A percentile compares a stretch with the other conserved stretches of the same genome.
Evolutionary conservation across 2,329 filamentous ascomycete species (phyloP).

Genomic region (Apiospora phragmitis): DNA sequence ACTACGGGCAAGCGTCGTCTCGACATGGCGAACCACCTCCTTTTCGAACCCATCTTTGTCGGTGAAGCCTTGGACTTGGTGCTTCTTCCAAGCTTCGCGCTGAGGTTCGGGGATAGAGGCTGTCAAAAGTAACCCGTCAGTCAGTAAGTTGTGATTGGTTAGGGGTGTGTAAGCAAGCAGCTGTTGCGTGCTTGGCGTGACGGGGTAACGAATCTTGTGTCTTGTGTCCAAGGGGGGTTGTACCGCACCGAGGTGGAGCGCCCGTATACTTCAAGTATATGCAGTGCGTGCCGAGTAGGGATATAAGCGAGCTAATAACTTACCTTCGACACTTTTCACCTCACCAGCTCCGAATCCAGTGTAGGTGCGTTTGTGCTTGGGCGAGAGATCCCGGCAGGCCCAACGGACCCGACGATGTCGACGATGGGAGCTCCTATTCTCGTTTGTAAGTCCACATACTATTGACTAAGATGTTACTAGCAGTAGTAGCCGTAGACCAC

Average conservation of each 20-base stretch:
- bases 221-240: not conserved
- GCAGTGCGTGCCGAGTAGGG: not conserved
- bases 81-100: constrained; percentile 74
- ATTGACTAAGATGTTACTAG: not conserved
- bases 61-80: constrained; percentile 67
- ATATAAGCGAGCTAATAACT: constrained; percentile 24
- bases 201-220: not conserved
- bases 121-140: constrained; percentile 26
- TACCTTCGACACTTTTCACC: constrained; percentile 91
- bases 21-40: constrained; percentile 90
- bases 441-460: not conserved
- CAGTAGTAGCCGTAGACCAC: not conserved
- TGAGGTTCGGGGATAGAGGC: constrained; percentile 84
- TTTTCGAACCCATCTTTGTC: constrained; percentile 81
- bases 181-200: not conserved
- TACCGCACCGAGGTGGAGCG: not conserved
- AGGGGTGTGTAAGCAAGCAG: not conserved
- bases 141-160: not conserved
- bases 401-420: constrained; percentile 82
- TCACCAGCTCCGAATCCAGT: constrained; percentile 89
- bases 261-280: not conserved
- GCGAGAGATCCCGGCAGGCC: constrained; percentile 83
- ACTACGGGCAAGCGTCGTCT: constrained; percentile 92
- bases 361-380: constrained; percentile 96
- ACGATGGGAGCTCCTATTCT: constrained; percentile 68